Percentiles rank a stretch among this genome's conserved stretches.
Evolutionary conservation across 2,329 filamentous ascomycete genomes (phyloP).

Genomic region (Aspergillus quadrilineatus): DNA sequence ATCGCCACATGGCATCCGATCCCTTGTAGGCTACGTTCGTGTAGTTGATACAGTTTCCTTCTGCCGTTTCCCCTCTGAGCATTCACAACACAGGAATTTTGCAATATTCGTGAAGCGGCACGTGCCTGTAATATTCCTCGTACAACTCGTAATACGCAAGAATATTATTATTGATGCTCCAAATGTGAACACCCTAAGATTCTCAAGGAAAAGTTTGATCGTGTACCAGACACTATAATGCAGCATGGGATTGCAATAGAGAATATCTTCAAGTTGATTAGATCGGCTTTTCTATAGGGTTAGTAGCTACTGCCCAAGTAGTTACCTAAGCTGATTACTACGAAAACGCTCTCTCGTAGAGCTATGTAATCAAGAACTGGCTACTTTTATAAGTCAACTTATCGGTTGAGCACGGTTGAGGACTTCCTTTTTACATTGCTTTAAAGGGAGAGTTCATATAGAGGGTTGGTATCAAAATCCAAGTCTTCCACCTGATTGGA

Average conservation of each 20-base stretch:
- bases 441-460: neutral
- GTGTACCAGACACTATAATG: too few species aligned
- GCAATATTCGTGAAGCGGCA: too few species aligned
- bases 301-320: constrained; percentile 14
- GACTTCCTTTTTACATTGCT: neutral
- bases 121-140: too few species aligned
- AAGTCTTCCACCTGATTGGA: neutral
- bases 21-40: too few species aligned
- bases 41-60: too few species aligned
- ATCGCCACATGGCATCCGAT: too few species aligned
- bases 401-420: neutral
- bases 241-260: neutral
- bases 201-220: too few species aligned
- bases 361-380: neutral
- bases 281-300: constrained; percentile 21
- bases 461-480: neutral
- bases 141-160: too few species aligned
- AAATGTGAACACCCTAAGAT: too few species aligned
- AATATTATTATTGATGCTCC: too few species aligned
- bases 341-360: neutral
- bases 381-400: neutral
- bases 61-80: too few species aligned
- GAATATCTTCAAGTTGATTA: constrained; percentile 23
- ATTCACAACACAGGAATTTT: too few species aligned
- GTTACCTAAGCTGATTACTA: constrained; percentile 3